Percentiles rank a stretch among this genome's conserved stretches.
These are phyloP conservation scores for Ophiostoma fasciatum DNA, from an alignment of 2,329 filamentous ascomycete species.

Conservation along the genomic window DNA sequence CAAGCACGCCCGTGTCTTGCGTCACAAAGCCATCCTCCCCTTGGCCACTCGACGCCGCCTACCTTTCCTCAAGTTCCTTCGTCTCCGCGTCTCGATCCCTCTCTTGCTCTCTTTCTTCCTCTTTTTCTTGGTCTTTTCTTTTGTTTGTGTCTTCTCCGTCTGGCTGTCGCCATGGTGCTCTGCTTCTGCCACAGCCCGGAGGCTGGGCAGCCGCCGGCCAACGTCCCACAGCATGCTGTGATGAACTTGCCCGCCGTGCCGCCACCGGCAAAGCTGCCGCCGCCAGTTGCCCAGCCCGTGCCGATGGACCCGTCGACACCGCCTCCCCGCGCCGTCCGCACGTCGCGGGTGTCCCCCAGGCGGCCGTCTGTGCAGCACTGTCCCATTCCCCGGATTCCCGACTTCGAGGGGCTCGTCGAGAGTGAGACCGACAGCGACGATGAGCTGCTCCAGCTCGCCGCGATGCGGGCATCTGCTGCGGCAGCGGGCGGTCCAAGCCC, in stretches of 20 bases:
- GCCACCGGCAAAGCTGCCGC: constrained; percentile 1
- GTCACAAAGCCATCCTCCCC: no score
- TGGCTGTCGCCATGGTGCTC: constrained; percentile 6
- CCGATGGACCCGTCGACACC: background rate
- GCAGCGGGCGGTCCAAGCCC: background rate
- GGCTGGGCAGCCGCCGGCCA: background rate
- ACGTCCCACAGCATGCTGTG: background rate
- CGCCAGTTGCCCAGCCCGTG: background rate
- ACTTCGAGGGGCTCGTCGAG: constrained; percentile 15
- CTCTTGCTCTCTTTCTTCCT: background rate
- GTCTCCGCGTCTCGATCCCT: background rate
- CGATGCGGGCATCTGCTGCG: background rate
- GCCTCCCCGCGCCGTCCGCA: background rate
- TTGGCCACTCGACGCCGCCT: background rate
- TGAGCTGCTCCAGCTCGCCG: constrained; percentile 13
- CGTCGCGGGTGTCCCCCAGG: background rate
- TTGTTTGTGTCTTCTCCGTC: background rate
- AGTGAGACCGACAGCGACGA: constrained; percentile 28
- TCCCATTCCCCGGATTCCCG: constrained; percentile 7
- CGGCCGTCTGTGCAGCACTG: background rate
- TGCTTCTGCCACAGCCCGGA: constrained; percentile 10
- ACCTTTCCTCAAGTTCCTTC: background rate
- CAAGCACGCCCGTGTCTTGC: background rate
- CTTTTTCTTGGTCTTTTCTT: background rate
- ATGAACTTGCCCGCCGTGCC: constrained; percentile 1